A percentile compares a stretch with the other conserved stretches of the same genome.
phyloP scores from a whole-genome alignment of 2,329 filamentous ascomycete genomes.

The Dryadomyces quercivorus region DNA sequence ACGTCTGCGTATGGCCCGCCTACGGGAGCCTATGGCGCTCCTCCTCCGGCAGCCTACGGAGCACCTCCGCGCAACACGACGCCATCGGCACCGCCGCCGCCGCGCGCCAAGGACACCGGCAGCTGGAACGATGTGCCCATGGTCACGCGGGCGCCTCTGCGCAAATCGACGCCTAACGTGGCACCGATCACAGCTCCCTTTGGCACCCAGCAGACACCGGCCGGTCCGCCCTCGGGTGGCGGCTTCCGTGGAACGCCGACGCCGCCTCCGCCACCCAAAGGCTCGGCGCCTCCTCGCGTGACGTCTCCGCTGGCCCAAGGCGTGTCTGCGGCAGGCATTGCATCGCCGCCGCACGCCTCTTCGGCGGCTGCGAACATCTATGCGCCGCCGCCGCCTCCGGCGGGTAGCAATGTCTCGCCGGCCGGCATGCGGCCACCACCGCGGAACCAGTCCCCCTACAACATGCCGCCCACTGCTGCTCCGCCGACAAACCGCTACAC shows the following conservation, averaged over 20 bases:
- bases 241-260: conserved; percentile 53
- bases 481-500: conserved; percentile 69
- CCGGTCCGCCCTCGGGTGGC: conserved; percentile 43
- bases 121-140: conserved; percentile 95
- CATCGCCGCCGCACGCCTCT: conserved; percentile 41
- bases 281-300: conserved; percentile 54
- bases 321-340: conserved; percentile 26
- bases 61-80: conserved; percentile 43
- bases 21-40: conserved; percentile 23
- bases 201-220: conserved; percentile 45
- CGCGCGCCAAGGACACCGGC: conserved; percentile 52
- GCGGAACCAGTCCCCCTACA: conserved; percentile 76
- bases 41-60: conserved; percentile 19
- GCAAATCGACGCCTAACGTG: conserved; percentile 61
- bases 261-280: conserved; percentile 75
- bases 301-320: conserved; percentile 55
- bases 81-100: conserved; percentile 57
- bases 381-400: conserved; percentile 40
- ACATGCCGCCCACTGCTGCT: conserved; percentile 57
- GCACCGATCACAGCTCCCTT: conserved; percentile 66
- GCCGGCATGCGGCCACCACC: conserved; percentile 43
- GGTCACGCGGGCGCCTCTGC: conserved; percentile 59
- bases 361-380: conserved; percentile 50
- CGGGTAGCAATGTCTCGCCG: conserved; percentile 18
- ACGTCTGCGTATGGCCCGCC: neutral